Evolutionary conservation across 2,329 filamentous ascomycete genomes (phyloP), one percentile per base, ranked within the genome.

Genomic region (Coniochaeta sp.): DNA sequence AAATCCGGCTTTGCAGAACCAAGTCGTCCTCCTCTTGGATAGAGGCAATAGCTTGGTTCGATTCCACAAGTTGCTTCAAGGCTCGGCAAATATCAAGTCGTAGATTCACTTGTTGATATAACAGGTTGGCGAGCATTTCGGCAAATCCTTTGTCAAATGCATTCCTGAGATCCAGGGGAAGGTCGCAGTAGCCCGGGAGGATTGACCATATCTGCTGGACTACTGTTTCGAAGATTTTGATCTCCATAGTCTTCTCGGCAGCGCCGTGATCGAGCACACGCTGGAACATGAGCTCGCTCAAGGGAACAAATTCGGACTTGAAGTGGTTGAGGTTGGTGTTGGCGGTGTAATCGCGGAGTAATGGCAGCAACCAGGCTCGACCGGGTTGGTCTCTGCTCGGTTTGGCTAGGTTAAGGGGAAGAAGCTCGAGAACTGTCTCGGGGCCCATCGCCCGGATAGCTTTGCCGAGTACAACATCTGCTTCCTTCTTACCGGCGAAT

Each of bases 191-290:
- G 1, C 95, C 95, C 0, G 95, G 93, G 17, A 99, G 81, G 58
- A 90, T 88, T 0, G 91, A 91, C 95, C 95, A 99, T 47, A 93
- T 93, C 71, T 99, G 95, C 66, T 96, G 89, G 9, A 99, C 91
- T 4, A 99, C 80, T 0, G 95, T 98, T 76, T 99, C 93, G 71
- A 95, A 99, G 61, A 99, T 96, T 80, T 99, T 99, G 70, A 95
- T 84, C 72, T 98, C 92, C 83, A 96, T 93, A 0, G 91, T 95
- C 80, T 96, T 97, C 70, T 93, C 90, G 16, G 85, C 86, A 24
- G 84, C 79, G 16, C 89, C 90, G 67, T 96, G 89, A 63, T 96
- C 89, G 55, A 96, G 78, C 5, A 98, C 90, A 65, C 85, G 87
- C 72, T 98, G 91, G 73, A 93, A 97, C 80, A 99, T 90, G 57